Conservation (phyloP, 163 green algal genomes). For the Picocystis sp. region DNA sequence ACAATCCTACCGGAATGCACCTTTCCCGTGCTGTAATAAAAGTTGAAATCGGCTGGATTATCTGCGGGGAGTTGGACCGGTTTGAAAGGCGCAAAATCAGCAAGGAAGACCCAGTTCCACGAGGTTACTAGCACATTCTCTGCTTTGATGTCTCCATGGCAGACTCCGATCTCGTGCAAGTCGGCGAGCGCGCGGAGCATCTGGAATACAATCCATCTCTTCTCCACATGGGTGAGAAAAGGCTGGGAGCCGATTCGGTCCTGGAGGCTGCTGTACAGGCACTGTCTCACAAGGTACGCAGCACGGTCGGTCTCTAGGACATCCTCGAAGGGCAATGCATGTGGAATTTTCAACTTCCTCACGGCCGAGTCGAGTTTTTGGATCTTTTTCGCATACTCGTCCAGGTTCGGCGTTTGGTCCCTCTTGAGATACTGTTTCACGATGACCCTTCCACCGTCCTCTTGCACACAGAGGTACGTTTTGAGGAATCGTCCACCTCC, state of each 20-base stretch:
- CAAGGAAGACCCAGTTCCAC: slow-evolving; percentile 80
- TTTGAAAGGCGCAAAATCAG: slow-evolving; percentile 87
- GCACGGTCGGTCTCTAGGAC: slow-evolving; percentile 57
- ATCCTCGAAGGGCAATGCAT: slow-evolving; percentile 58
- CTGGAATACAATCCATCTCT: slow-evolving; percentile 86
- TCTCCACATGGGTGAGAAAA: slow-evolving; percentile 74
- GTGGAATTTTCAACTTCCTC: slow-evolving; percentile 26
- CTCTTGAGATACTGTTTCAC: slow-evolving; percentile 91
- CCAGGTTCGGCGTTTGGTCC: slow-evolving; percentile 40
- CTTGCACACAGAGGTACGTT: slow-evolving; percentile 73
- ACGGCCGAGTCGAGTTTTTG: not conserved
- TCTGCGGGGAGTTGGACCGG: slow-evolving; percentile 68
- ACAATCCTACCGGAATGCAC: no score
- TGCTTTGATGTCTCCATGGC: slow-evolving; percentile 84
- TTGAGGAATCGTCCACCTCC: slow-evolving; percentile 75
- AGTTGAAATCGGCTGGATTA: slow-evolving; percentile 91
- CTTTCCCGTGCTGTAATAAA: slow-evolving; percentile 84
- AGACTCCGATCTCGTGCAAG: slow-evolving; percentile 5
- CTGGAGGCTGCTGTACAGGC: slow-evolving; percentile 67
- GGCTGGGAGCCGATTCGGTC: slow-evolving; percentile 72
- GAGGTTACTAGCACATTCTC: slow-evolving; percentile 87
- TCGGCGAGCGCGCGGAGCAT: slow-evolving; percentile 41
- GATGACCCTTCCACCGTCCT: slow-evolving; percentile 71
- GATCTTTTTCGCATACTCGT: slow-evolving; percentile 1
- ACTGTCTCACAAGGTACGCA: slow-evolving; percentile 79